These are phyloP conservation scores for Emericellopsis terricola DNA, from an alignment of 495 filamentous ascomycete genomes.

Conservation along the genomic window DNA sequence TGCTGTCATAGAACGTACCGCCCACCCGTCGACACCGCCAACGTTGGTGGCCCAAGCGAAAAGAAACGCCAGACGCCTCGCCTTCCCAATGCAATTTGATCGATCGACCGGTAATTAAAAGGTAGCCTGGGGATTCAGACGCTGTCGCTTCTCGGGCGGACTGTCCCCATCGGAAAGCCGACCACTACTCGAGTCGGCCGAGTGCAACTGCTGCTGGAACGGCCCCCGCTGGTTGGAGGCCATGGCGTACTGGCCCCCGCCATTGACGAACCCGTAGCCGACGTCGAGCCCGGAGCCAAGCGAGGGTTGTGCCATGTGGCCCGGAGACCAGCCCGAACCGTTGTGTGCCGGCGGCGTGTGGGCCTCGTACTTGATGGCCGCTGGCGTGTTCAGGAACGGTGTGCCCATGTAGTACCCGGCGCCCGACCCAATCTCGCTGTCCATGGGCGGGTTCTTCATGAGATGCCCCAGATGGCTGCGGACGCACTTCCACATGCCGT, in stretches of 20 bases:
- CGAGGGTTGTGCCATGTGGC: constrained; percentile 1
- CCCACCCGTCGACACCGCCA: no score
- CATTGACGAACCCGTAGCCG: constrained; percentile 1
- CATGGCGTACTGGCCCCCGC: constrained; percentile 12
- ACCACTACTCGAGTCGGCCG: constrained; percentile 3
- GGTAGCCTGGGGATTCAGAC: no score
- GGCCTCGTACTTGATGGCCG: constrained; percentile 6
- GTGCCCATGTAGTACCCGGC: background rate
- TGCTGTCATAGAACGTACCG: no score
- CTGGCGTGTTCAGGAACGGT: constrained; percentile 5
- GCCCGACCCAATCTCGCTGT: constrained; percentile 1
- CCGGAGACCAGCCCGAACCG: constrained; percentile 4
- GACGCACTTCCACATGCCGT: constrained; percentile 78
- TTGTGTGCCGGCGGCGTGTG: constrained; percentile 6
- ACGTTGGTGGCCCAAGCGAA: no score
- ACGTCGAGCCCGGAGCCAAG: background rate
- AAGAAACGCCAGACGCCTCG: no score
- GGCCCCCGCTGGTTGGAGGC: constrained; percentile 16
- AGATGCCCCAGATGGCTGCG: constrained; percentile 76
- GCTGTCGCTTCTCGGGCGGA: constrained; percentile 16
- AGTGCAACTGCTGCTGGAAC: background rate
- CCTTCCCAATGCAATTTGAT: no score
- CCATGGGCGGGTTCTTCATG: constrained; percentile 25
- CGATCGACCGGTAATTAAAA: no score
- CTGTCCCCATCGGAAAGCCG: constrained; percentile 7